phyloP scores from a whole-genome alignment of 768 basidiomycete species.

The Galerina sulciceps region DNA sequence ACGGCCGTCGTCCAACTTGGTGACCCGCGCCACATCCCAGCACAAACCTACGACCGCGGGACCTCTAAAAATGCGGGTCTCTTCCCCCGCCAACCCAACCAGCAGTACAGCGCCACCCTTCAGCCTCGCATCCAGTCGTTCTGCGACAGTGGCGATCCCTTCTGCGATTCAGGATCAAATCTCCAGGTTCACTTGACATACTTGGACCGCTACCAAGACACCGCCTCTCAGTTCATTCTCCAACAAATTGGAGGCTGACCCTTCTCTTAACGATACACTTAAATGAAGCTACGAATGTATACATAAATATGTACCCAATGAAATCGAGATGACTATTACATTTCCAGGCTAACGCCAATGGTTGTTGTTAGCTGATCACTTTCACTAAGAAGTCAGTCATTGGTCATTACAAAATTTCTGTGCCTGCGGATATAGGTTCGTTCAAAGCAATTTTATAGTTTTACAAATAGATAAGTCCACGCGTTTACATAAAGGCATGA shows the following conservation, averaged over 20 bases:
- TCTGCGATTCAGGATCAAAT: constrained; percentile 30
- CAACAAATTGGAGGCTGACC: constrained; percentile 28
- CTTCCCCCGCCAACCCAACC: constrained; percentile 23
- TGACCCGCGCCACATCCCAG: constrained; percentile 29
- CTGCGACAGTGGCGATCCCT: constrained; percentile 32
- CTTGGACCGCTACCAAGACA: constrained; percentile 28
- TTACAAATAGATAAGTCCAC: too few species aligned
- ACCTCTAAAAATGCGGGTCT: constrained; percentile 20
- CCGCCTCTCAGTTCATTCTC: constrained; percentile 29
- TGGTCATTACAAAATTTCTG: too few species aligned
- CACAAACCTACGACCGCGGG: constrained; percentile 29
- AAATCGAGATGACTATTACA: too few species aligned
- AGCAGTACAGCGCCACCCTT: constrained; percentile 27
- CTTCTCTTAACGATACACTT: too few species aligned
- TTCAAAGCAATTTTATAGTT: too few species aligned
- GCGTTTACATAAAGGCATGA: too few species aligned
- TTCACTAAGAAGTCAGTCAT: too few species aligned
- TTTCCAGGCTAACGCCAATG: neutral
- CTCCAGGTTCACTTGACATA: constrained; percentile 25
- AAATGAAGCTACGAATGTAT: too few species aligned
- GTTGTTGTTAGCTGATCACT: too few species aligned
- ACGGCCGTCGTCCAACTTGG: constrained; percentile 30
- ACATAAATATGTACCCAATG: too few species aligned
- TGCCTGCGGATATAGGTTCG: too few species aligned
- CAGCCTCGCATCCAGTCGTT: constrained; percentile 26